Percentiles rank a stretch among this genome's conserved stretches.
Conservation (phyloP, 768 basidiomycete species). For the Inosperma sp. region DNA sequence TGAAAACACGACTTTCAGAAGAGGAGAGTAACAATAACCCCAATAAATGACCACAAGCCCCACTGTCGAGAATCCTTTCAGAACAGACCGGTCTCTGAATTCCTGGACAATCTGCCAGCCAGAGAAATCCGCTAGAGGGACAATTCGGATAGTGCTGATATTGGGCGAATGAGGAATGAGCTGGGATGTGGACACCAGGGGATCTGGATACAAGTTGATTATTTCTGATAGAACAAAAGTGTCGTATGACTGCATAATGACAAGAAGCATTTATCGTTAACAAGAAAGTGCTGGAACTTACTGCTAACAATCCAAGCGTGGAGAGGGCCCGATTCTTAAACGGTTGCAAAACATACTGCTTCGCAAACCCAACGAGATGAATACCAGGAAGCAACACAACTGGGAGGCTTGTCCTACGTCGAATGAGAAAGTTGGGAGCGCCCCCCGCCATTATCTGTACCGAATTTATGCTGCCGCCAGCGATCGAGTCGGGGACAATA, state of each 20-base stretch:
- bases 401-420: not conserved
- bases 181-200: not conserved
- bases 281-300: not conserved
- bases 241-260: not conserved
- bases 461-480: too few relatives aligned
- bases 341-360: not conserved
- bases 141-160: not conserved
- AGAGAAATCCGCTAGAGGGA: not conserved
- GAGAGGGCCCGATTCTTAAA: not conserved
- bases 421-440: not conserved
- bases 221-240: not conserved
- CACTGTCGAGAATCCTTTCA: slow-evolving; percentile 6
- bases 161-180: not conserved
- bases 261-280: too few relatives aligned
- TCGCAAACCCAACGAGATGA: not conserved
- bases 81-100: slow-evolving; percentile 3
- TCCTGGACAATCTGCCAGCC: slow-evolving; percentile 1
- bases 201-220: not conserved
- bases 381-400: not conserved
- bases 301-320: not conserved
- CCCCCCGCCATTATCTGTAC: too few relatives aligned
- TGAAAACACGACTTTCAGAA: slow-evolving; percentile 9
- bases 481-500: too few relatives aligned
- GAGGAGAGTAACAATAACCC: slow-evolving; percentile 6
- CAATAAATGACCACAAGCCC: slow-evolving; percentile 13